Base-by-base conservation (phyloP, 306 rosid genomes). In the Cicer yamashitae region DNA sequence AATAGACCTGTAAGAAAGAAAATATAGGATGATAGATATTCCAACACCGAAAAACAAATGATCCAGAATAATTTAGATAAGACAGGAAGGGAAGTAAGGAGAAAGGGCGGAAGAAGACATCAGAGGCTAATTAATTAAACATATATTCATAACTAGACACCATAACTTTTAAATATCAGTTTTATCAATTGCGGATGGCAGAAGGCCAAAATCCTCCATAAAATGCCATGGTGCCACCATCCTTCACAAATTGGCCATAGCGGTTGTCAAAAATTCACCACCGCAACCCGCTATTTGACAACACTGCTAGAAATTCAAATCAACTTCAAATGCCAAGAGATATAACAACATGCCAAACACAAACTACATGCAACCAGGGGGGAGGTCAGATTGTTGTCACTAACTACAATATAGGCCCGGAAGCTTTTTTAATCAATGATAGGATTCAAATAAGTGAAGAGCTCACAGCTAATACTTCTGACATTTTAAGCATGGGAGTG, bases 1-100 rank as follows among this genome's bases (percentile, higher is more conserved):
- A 82, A 85, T 92, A 94, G 30, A 94, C 99, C 99, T 94, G 96
- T 87, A 88, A 60, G 58, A 86, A 68, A 51, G 63, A 76, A 60
- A 74, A 48, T 62, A 14, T 7, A 20, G 74, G 53, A 77, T 77
- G n/a, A 72, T 73, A 81, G 7, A 80, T 64, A 64, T 13, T 70
- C 79, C 54, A 67, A 51, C 30, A 67, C 44, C 20, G 50, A 60
- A 15, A 60, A 69, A 59, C 58, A 25, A 15, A 11, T 44, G 43
- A 54, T 48, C 45, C 38, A 46, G 17, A 50, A 44, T 6, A 14
- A 51, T 72, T 45, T 53, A 59, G 74, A 51, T 41, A 44, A 58
- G 54, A 4, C 3, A 17, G 14, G n/a, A 66, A 77, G 17, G 22
- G n/a, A 66, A 77, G 50, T 25, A 57, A 25, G 64, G 51, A 67